Evolutionary conservation across 2,329 filamentous ascomycete species (phyloP).

Genomic region (Lachnellula willkommii): DNA sequence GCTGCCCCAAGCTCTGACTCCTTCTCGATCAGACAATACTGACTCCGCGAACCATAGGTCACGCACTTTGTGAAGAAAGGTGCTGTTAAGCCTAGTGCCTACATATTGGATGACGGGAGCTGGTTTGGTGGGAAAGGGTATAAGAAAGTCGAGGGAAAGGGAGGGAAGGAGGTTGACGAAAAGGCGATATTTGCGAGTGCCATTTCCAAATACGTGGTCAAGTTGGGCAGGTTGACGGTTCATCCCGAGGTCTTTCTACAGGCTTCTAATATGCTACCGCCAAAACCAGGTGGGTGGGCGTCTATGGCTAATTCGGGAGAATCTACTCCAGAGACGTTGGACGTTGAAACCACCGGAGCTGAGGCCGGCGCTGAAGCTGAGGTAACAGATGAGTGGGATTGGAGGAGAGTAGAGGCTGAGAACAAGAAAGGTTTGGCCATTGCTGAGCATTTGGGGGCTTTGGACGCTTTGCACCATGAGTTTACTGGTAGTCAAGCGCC

Average conservation of each 20-base stretch:
- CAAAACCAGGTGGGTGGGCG: slow-evolving; percentile 62
- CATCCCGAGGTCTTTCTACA: slow-evolving; percentile 72
- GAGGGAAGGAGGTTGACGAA: slow-evolving; percentile 41
- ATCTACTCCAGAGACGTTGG: slow-evolving; percentile 21
- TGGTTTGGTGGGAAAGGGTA: slow-evolving; percentile 36
- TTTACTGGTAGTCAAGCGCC: slow-evolving; percentile 29
- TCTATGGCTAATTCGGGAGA: slow-evolving; percentile 29
- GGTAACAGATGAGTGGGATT: slow-evolving; percentile 43
- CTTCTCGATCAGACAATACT: too few species aligned
- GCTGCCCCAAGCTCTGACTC: too few species aligned
- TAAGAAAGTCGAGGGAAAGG: slow-evolving; percentile 35
- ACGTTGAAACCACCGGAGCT: slow-evolving; percentile 3
- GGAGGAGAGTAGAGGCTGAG: slow-evolving; percentile 51
- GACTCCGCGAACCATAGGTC: slow-evolving; percentile 31
- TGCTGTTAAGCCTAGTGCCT: slow-evolving; percentile 49
- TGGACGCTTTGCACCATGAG: slow-evolving; percentile 46
- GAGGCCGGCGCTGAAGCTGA: slow-evolving; percentile 1
- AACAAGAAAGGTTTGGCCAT: slow-evolving; percentile 51
- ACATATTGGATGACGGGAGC: slow-evolving; percentile 34
- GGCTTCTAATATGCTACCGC: slow-evolving; percentile 68
- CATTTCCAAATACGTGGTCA: slow-evolving; percentile 76
- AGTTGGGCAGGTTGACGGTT: slow-evolving; percentile 76
- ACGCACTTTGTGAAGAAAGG: slow-evolving; percentile 67
- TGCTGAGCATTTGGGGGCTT: slow-evolving; percentile 50
- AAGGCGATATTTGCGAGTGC: slow-evolving; percentile 66